phyloP scores from a whole-genome alignment of 305 asterid genomes.

The Fraxinus greggii region DNA sequence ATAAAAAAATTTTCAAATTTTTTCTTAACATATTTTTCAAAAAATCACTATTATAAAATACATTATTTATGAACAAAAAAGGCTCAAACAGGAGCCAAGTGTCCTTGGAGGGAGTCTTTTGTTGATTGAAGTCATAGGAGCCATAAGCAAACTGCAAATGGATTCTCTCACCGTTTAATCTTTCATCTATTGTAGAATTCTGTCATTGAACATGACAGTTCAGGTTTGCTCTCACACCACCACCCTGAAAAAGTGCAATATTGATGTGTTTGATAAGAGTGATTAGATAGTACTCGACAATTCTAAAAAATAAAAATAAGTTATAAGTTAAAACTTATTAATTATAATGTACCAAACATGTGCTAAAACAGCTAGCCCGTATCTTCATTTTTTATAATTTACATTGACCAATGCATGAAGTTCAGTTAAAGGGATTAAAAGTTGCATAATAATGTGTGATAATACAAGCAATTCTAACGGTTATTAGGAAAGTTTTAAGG shows the following conservation, averaged over 20 bases:
- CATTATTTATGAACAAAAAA: too few relatives aligned
- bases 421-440: constrained; percentile 55
- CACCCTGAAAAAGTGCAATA: too few relatives aligned
- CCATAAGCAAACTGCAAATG: constrained; percentile 44
- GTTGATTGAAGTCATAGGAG: constrained; percentile 55
- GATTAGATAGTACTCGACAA: too few relatives aligned
- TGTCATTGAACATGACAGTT: constrained; percentile 55
- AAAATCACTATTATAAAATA: too few relatives aligned
- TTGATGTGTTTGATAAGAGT: too few relatives aligned
- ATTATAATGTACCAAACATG: too few relatives aligned
- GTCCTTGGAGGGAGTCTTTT: constrained; percentile 42
- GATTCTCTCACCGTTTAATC: constrained; percentile 57
- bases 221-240: constrained; percentile 45
- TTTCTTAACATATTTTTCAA: too few relatives aligned
- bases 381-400: not conserved
- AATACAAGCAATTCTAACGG: constrained; percentile 56
- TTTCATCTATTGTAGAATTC: constrained; percentile 53
- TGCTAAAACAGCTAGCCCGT: too few relatives aligned
- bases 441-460: constrained; percentile 47
- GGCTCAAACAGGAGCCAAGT: too few relatives aligned
- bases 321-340: too few relatives aligned
- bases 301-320: too few relatives aligned
- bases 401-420: not conserved
- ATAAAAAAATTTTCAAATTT: too few relatives aligned
- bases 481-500: constrained; percentile 36